Conservation (phyloP, 2,329 filamentous ascomycete species). For the Curvularia spicifera region DNA sequence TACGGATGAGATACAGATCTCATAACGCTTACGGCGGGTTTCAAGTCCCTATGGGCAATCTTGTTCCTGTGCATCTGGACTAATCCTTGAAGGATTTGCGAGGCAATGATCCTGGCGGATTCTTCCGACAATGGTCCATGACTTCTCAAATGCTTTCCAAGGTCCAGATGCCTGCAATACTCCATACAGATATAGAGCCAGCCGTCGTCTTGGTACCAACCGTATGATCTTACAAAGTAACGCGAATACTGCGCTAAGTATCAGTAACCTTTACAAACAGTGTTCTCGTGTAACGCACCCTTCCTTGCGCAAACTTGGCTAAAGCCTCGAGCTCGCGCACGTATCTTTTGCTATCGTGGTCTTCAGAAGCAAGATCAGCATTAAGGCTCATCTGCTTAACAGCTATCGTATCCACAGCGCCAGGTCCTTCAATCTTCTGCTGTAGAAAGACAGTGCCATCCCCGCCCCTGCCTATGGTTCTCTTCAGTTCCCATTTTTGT, state of each 20-base stretch:
- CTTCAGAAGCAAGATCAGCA: not conserved
- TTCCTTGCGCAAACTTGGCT: not conserved
- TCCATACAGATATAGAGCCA: not conserved
- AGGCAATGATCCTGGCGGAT: not conserved
- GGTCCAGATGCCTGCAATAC: not conserved
- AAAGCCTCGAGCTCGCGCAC: not conserved
- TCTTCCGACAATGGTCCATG: not conserved
- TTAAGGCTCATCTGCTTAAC: not conserved
- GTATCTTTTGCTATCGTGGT: not conserved
- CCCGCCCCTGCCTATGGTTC: not conserved
- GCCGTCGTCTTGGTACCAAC: not conserved
- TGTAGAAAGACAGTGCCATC: not conserved
- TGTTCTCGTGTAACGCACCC: not conserved
- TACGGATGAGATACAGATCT: not conserved
- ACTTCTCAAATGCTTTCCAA: not conserved
- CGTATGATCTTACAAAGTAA: not conserved
- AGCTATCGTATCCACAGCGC: not conserved
- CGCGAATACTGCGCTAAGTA: not conserved
- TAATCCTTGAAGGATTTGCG: not conserved
- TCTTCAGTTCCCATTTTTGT: not conserved
- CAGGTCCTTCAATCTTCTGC: not conserved
- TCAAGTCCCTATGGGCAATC: not conserved
- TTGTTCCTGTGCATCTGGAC: not conserved
- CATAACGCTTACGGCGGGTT: not conserved
- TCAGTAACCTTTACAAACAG: not conserved